Percentiles rank a stretch among this genome's conserved stretches.
Evolutionary conservation across 2,329 filamentous ascomycete genomes (phyloP).

Genomic region (Monosporascus sp.): DNA sequence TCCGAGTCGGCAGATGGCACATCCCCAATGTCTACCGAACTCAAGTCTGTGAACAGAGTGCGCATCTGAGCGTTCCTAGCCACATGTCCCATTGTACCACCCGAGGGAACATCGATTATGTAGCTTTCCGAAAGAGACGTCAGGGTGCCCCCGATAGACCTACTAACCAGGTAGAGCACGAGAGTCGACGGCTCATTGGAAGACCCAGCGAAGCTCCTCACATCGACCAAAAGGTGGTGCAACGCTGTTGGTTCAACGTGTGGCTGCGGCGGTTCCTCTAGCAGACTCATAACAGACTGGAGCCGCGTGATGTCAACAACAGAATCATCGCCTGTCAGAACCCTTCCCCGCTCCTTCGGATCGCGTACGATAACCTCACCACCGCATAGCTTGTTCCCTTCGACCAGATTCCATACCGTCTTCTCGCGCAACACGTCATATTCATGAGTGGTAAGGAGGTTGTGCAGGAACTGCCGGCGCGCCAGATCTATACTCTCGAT

Average conservation of each 20-base stretch:
- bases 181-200: slow-evolving; percentile 71
- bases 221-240: slow-evolving; percentile 77
- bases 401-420: slow-evolving; percentile 92
- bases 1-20: slow-evolving; percentile 59
- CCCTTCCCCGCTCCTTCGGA: slow-evolving; percentile 72
- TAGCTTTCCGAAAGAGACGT: slow-evolving; percentile 77
- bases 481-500: slow-evolving; percentile 80
- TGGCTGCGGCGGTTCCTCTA: slow-evolving; percentile 72
- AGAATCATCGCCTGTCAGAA: slow-evolving; percentile 88
- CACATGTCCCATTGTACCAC: slow-evolving; percentile 63
- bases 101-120: slow-evolving; percentile 68
- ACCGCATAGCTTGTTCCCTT: slow-evolving; percentile 88
- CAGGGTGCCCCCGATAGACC: slow-evolving; percentile 56
- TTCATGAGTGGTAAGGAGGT: slow-evolving; percentile 84
- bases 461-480: slow-evolving; percentile 85
- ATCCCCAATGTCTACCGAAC: slow-evolving; percentile 65
- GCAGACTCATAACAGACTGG: slow-evolving; percentile 92
- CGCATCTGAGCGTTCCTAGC: slow-evolving; percentile 64
- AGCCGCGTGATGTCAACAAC: slow-evolving; percentile 85
- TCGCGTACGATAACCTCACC: slow-evolving; percentile 94
- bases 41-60: slow-evolving; percentile 84
- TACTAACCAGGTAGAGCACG: slow-evolving; percentile 71
- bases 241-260: slow-evolving; percentile 64
- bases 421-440: slow-evolving; percentile 75
- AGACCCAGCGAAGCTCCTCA: slow-evolving; percentile 75